Base-by-base conservation (phyloP, 768 basidiomycete genomes). In the Hortiboletus campestris region DNA sequence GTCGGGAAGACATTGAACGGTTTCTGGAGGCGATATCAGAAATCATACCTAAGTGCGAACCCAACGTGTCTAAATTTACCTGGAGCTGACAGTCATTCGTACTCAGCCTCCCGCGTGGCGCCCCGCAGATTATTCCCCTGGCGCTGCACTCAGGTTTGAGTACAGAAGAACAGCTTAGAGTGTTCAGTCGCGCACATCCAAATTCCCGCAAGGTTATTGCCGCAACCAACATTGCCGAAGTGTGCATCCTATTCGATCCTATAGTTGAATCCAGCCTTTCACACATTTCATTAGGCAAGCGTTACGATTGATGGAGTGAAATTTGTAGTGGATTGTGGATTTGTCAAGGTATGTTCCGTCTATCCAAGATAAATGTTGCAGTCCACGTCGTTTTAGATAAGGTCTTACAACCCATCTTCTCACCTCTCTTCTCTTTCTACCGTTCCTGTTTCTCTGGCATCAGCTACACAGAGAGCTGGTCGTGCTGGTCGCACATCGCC, bases 281-380 rank as follows among this genome's bases (percentile, higher is more conserved):
- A 58, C 34, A 7, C 11, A 20, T 41, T 31, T 55, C 29, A 38
- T 22, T 54, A 92, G 91, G 95, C 97, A 16, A 94, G 91, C 67
- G 89, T 99, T 22, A 99, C 97, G 1, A 98, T 99, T 53, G 93
- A 98, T 40, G 94, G 95, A 4, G 86, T 98, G 57, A 89, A 88
- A 61, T 98, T 86, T 65, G 95, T 99, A 14, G 80, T 98, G 4
- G 97, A 99, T 65, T 86, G 85, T 55, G 97, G 97, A 16, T 94
- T 94, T 65, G 95, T 97, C 59, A 99, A 99, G 83, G 94, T 92
- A 61, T 20, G 74, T 59, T 13, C 5, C 12, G 56, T 56, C 13
- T 20, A 28, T 34, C 19, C 28, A 36, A 20, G 53, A 40, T 48
- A 10, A 31, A 20, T 34, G 43, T 39, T 10, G 32, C 25, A 14